phyloP scores from a whole-genome alignment of 352 stramenopile species.

The Globisporangium acanthophoron region DNA sequence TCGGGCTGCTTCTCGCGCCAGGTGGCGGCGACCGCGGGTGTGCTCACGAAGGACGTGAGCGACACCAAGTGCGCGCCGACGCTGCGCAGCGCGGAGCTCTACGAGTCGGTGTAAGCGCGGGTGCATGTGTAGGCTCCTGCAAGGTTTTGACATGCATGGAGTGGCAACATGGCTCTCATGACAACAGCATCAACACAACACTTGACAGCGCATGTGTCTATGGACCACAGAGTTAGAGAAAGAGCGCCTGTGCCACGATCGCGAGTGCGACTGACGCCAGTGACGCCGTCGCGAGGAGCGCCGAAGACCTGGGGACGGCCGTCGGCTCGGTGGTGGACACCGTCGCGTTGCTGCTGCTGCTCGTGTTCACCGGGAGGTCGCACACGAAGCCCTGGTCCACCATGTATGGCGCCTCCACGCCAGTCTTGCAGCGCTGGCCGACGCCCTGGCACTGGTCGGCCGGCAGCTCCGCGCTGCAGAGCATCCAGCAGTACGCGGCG shows the following conservation, averaged over 20 bases:
- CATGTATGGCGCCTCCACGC: slow-evolving; percentile 1
- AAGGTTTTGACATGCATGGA: not conserved
- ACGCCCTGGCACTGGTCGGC: slow-evolving; percentile 13
- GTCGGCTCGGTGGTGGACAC: not conserved
- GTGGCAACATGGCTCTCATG: too few relatives aligned
- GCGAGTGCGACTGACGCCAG: not conserved
- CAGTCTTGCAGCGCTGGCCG: slow-evolving; percentile 14
- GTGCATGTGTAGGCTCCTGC: not conserved
- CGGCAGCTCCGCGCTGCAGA: slow-evolving; percentile 28
- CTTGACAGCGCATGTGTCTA: too few relatives aligned
- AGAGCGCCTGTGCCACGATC: not conserved
- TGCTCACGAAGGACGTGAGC: slow-evolving; percentile 19
- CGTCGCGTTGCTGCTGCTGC: not conserved
- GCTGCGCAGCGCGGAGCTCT: not conserved
- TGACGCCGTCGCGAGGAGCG: not conserved
- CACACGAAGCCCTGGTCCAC: slow-evolving; percentile 2
- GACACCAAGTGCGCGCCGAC: slow-evolving; percentile 2
- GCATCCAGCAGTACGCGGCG: slow-evolving; percentile 53
- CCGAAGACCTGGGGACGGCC: not conserved
- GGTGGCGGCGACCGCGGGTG: slow-evolving; percentile 13
- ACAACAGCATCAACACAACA: too few relatives aligned
- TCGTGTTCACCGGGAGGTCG: not conserved
- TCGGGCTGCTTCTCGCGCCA: slow-evolving; percentile 29
- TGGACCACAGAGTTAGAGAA: not conserved
- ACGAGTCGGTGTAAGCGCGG: not conserved